Evolutionary conservation across 148 eudicot species (phyloP), one percentile per base, ranked within the genome.

Genomic region (Polygonum maritimum): DNA sequence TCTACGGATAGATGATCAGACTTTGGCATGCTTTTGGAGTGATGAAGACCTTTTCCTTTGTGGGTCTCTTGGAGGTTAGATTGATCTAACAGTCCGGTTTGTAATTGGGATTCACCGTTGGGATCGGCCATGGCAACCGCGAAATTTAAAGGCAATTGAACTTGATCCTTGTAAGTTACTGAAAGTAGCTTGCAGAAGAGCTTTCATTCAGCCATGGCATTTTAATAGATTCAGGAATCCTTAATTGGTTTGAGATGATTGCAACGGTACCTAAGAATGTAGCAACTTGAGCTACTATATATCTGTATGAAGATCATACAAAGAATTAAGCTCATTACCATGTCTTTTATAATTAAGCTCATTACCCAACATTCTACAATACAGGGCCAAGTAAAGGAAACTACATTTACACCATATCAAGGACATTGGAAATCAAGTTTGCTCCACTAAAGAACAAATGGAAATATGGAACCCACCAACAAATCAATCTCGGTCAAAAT

Each of bases 1-100:
- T 87, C 87, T 71, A 71, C 84, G 48, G 85, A 87, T 7, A 75
- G 10, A 55, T 49, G 69, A 2, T 88, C 87, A 36, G 80, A 47
- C 2, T 75, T 70, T 78, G 98, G 98, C 48, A 87, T 87, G 78
- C 98, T 93, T 82, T 63, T 89, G 71, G 83, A 76, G 31, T 86
- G 91, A 35, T 88, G 89, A 33, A 81, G 81, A 77, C 87, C 86
- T 75, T 82, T 81, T 70, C 69, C 87, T 75, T 76, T 89, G 21
- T 83, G 73, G 65, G 76, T 57, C 57, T 71, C 60, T 26, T 77
- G 81, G 26, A 71, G 69, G 39, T 63, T 69, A 36, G 77, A 52
- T 52, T 52, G 84, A 77, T 81, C 69, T 18, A 40, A 31, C 75
- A 70, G 62, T 73, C 48, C 71, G 5, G 81, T 75, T 78, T 86